phyloP scores from a whole-genome alignment of 2,329 filamentous ascomycete species.

The Alternaria incomplexa region DNA sequence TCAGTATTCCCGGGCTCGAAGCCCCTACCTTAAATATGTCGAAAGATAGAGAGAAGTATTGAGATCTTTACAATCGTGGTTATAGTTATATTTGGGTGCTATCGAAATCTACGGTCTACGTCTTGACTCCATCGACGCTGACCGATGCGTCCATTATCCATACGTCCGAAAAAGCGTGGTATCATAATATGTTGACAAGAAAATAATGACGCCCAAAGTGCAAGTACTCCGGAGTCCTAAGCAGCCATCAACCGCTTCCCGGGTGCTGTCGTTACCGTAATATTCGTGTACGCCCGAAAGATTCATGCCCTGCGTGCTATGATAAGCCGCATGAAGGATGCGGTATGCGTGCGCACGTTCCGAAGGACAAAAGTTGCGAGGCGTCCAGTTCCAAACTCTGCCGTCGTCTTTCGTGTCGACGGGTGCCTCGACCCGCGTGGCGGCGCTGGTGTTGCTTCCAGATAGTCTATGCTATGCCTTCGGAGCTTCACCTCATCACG shows the following conservation, averaged over 20 bases:
- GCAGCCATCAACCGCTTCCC: not conserved
- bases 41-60: not conserved
- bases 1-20: not conserved
- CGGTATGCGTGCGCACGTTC: not conserved
- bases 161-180: conserved; percentile 13
- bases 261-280: conserved; percentile 1
- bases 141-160: conserved; percentile 2
- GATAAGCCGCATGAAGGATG: not conserved
- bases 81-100: not conserved
- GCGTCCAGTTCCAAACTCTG: not conserved
- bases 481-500: conserved; percentile 15
- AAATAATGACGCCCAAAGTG: not conserved
- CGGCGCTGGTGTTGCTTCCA: not conserved
- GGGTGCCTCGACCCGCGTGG: not conserved
- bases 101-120: not conserved
- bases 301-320: not conserved
- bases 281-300: not conserved
- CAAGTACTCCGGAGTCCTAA: not conserved
- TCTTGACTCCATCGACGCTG: not conserved
- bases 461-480: not conserved
- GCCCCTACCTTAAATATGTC: too few species aligned
- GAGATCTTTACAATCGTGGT: not conserved
- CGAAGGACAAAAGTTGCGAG: not conserved
- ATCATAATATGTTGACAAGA: conserved; percentile 11
- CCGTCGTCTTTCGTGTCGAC: conserved; percentile 1